Percentiles rank a stretch among this genome's conserved stretches.
Conservation (phyloP, 129 eudicot genomes). For the Chrysanthemum lavandulifolium region DNA sequence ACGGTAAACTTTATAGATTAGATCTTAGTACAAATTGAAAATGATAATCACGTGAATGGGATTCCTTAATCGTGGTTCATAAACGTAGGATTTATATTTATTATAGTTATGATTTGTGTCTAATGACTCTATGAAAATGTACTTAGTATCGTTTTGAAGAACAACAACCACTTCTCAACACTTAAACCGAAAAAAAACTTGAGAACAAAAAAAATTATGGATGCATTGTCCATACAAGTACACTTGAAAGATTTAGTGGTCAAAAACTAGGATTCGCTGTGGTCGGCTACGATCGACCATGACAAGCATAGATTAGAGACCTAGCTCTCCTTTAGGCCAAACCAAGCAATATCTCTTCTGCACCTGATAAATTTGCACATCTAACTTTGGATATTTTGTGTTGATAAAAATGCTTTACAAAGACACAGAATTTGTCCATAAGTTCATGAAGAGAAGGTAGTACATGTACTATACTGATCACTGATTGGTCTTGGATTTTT, state of each 20-base stretch:
- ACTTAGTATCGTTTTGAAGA: background rate
- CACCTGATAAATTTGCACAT: background rate
- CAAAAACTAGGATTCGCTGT: background rate
- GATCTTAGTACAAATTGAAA: constrained; percentile 4
- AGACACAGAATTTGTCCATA: background rate
- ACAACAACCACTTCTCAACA: background rate
- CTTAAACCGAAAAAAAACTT: background rate
- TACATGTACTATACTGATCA: constrained; percentile 12
- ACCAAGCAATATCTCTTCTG: background rate
- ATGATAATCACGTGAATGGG: background rate
- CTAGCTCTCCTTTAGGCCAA: background rate
- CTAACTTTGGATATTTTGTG: background rate
- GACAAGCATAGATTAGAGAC: background rate
- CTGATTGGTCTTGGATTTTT: constrained; percentile 11
- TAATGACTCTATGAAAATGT: background rate
- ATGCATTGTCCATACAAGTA: background rate
- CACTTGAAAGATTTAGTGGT: background rate
- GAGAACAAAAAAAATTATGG: background rate
- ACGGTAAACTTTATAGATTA: background rate
- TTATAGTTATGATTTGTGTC: background rate
- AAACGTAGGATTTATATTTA: background rate
- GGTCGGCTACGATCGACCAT: constrained; percentile 1
- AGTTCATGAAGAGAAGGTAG: constrained; percentile 8
- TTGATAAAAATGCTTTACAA: constrained; percentile 1
- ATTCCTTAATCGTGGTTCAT: constrained; percentile 3